phyloP scores from a whole-genome alignment of 139 green algal genomes.

The Prasinococcaceae sp. region DNA sequence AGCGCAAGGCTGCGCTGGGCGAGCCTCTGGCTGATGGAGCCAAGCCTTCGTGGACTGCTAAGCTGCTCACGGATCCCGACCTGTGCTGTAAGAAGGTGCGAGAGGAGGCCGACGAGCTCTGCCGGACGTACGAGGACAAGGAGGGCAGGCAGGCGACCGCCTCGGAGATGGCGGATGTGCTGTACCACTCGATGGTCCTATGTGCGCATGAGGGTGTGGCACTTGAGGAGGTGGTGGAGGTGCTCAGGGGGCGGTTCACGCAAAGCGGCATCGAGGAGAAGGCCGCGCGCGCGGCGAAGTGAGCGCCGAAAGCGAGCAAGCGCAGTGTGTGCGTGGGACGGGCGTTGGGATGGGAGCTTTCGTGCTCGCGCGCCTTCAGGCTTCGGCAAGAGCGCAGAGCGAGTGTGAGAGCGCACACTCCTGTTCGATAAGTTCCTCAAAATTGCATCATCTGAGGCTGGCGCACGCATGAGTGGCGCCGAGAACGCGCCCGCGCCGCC shows the following conservation, averaged over 20 bases:
- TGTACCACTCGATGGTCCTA: constrained; percentile 97
- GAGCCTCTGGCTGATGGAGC: constrained; percentile 11
- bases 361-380: too few relatives aligned
- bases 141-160: constrained; percentile 74
- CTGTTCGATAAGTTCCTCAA: too few relatives aligned
- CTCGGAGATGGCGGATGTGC: constrained; percentile 84
- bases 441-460: too few relatives aligned
- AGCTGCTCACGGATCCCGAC: constrained; percentile 62
- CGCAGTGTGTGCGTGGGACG: too few relatives aligned
- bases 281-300: constrained; percentile 44
- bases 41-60: constrained; percentile 85
- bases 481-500: too few relatives aligned
- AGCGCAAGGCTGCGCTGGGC: constrained; percentile 27
- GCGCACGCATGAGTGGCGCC: too few relatives aligned
- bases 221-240: constrained; percentile 11
- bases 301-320: too few relatives aligned
- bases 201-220: constrained; percentile 28
- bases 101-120: constrained; percentile 91
- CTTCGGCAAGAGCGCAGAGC: too few relatives aligned
- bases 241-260: constrained; percentile 41
- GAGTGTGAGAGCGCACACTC: too few relatives aligned
- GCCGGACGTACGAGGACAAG: constrained; percentile 61
- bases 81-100: constrained; percentile 86
- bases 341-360: too few relatives aligned
- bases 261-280: constrained; percentile 82